Evolutionary conservation across 768 basidiomycete species (phyloP), one percentile per base, ranked within the genome.

Genomic region (Lactifluus subvellereus): DNA sequence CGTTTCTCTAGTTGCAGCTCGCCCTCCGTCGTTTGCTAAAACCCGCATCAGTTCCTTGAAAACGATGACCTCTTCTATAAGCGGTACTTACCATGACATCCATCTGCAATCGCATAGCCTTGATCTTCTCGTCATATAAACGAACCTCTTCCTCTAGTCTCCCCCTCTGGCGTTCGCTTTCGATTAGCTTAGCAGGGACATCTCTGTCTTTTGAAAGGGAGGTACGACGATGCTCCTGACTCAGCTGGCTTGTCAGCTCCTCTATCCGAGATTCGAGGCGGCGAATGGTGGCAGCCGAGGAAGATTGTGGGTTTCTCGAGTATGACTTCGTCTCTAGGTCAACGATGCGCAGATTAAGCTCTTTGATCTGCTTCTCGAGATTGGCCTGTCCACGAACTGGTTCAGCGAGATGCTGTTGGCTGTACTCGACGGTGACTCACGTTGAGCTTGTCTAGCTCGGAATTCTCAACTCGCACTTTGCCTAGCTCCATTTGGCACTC

Each of bases 301-400:
- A 43, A 20, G 67, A 60, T 2, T 81, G 74, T 5, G 84, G 79
- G 40, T 86, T 80, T 14, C 62, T 58, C 11, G 84, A 73, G 65
- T 91, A 85, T 5, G 89, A 86, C 69, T 79, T 88, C 1, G 91
- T 89, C 72, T 91, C 91, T 18, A 93, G 78, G 69, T 93, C 91
- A 9, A 90, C 84, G 59, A 94, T 84, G 45, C 86, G 87, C 47
- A 91, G 82, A 64, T 91, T 91, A 37, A 93, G 75, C 56, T 93
- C 92, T 70, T 91, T 92, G 70, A 89, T 79, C 70, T 91, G 88
- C 70, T 91, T 93, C 76, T 94, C 91, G 18, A 94, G 77, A 65
- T 80, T 84, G 11, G 89, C 89, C 92, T 94, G 45, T 59, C 35
- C 67, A 33, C 66, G 55, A 43, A 37, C 32, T 43, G 18, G 42